These are phyloP conservation scores for Bathelium albidoporum DNA, from an alignment of 495 filamentous ascomycete species.

Conservation along the genomic window DNA sequence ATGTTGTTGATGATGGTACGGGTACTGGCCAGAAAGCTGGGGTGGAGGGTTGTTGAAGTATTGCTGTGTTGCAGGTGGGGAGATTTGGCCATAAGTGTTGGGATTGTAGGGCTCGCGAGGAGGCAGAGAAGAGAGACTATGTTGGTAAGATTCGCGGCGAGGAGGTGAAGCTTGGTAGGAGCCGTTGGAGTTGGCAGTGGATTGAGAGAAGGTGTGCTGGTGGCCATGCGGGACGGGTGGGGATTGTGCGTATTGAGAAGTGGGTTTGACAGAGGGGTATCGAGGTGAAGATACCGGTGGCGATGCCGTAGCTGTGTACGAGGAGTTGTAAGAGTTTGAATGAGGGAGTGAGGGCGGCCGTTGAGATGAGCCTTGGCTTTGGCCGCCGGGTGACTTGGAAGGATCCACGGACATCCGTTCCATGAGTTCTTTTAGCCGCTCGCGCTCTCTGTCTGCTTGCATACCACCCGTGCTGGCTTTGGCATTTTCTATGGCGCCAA, in stretches of 20 bases:
- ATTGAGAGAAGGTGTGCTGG: constrained; percentile 10
- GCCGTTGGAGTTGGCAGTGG: constrained; percentile 14
- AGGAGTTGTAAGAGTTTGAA: constrained; percentile 7
- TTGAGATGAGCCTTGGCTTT: constrained; percentile 22
- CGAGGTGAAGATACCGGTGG: background rate
- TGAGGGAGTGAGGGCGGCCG: constrained; percentile 1
- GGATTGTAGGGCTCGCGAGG: constrained; percentile 35
- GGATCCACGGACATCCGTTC: constrained; percentile 83
- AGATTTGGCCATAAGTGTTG: constrained; percentile 29
- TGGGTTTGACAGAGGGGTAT: constrained; percentile 10
- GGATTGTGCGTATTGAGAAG: constrained; percentile 10
- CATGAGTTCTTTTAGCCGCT: constrained; percentile 81
- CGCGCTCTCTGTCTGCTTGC: constrained; percentile 76
- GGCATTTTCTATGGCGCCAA: constrained; percentile 77
- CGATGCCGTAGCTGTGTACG: background rate
- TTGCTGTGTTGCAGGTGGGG: constrained; percentile 26
- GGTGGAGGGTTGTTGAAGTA: constrained; percentile 25
- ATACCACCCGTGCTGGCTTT: constrained; percentile 55
- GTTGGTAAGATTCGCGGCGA: constrained; percentile 26
- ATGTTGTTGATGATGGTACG: constrained; percentile 20
- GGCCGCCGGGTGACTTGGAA: constrained; percentile 29
- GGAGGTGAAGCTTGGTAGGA: constrained; percentile 29
- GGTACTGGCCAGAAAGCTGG: constrained; percentile 15
- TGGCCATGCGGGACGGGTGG: constrained; percentile 8
- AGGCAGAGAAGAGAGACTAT: constrained; percentile 24